These are phyloP conservation scores for Fraxinus latifolia DNA, from an alignment of 305 asterid genomes.

Conservation along the genomic window DNA sequence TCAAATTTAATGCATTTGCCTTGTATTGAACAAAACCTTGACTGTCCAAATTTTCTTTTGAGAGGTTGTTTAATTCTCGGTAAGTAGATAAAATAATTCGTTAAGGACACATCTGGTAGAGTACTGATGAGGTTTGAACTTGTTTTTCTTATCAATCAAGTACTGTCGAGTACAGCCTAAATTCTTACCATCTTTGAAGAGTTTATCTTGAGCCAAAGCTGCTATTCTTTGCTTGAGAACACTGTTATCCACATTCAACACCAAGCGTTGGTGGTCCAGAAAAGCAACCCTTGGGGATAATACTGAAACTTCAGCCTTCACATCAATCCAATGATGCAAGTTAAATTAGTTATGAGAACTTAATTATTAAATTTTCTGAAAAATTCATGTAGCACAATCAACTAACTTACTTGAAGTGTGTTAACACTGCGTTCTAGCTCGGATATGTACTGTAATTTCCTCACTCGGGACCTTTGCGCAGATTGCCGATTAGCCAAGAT, in stretches of 20 bases:
- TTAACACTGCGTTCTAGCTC: constrained; percentile 89
- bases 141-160: not conserved
- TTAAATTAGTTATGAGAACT: not conserved
- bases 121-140: not conserved
- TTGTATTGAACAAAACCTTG: not conserved
- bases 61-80: not conserved
- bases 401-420: constrained; percentile 64
- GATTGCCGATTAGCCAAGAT: constrained; percentile 93
- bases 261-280: constrained; percentile 86
- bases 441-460: constrained; percentile 79
- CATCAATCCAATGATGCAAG: not conserved
- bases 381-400: not conserved
- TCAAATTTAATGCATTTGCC: not conserved
- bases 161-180: not conserved
- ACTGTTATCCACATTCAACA: constrained; percentile 75
- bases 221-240: constrained; percentile 93
- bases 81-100: not conserved
- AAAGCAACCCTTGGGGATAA: constrained; percentile 87
- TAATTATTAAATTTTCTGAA: not conserved
- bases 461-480: constrained; percentile 91
- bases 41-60: not conserved
- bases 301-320: constrained; percentile 81
- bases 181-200: constrained; percentile 75
- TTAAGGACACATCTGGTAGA: not conserved
- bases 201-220: constrained; percentile 85